Base-by-base conservation (phyloP, 805 yeast genomes). In the Blastobotrys mokoenaii region DNA sequence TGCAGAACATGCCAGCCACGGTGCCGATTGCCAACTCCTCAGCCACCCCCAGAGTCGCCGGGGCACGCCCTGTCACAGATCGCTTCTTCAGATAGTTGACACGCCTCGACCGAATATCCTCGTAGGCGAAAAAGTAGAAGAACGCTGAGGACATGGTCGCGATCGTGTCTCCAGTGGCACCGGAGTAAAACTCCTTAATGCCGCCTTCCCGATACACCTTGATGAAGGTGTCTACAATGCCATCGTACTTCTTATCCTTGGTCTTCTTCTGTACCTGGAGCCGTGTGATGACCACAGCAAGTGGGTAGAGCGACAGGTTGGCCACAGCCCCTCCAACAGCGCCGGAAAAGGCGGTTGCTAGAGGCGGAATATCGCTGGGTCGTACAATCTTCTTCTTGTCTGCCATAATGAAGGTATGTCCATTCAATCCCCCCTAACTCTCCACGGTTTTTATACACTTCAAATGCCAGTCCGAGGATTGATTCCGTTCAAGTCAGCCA, bases 201-300 rank as follows among this genome's bases (percentile, higher is more conserved):
- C 96, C 96, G 60, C 85, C 95, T 47, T 76, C 73, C 45, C 61
- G 60, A 58, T 77, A 78, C 78, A 88, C 87, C 55, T 74, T 79
- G 32, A 54, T 64, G 56, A 88, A 80, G 1, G 95, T 94, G 61
- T 85, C 87, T 14, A 76, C 46, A 0, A 94, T 81, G 2, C 88
- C 84, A 20, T 66, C 73, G 59, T 86, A 83, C 30, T n/a, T 32
- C 43, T 37, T 36, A 14, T 37, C 38, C 30, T 41, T 22, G 12
- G 46, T 41, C 18, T 56, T 52, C 34, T 40, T 43, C 45, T 59
- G 62, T n/a, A 61, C 58, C 47, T 61, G 65, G 34, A 59, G 49
- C 3, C 65, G 55, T 7, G 63, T 62, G 27, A 59, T 57, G 31
- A 59, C 55, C 22, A 61, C 50, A 44, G 59, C 64, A 10, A 61